These are phyloP conservation scores for Blumeriella jaapii DNA, from an alignment of 2,329 filamentous ascomycete species.

Conservation along the genomic window DNA sequence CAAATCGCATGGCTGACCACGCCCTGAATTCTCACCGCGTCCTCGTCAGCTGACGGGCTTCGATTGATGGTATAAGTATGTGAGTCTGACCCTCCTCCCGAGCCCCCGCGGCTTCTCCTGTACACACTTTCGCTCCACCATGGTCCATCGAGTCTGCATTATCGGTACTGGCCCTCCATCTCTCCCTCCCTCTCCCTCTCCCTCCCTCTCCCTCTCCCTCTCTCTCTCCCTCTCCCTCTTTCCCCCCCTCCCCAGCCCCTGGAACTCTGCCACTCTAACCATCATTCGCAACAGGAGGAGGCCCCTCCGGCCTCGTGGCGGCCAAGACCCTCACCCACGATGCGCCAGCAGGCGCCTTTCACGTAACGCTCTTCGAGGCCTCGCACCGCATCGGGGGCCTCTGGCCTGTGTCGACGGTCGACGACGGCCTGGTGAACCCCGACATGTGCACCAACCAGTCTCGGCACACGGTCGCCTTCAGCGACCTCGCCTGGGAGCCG, in stretches of 20 bases:
- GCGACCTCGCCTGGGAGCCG: slow-evolving; percentile 59
- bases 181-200: neutral
- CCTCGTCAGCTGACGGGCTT: no score
- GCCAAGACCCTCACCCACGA: slow-evolving; percentile 63
- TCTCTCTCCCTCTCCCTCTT: neutral
- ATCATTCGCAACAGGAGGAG: slow-evolving; percentile 40
- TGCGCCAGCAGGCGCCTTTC: slow-evolving; percentile 42
- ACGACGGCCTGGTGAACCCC: slow-evolving; percentile 45
- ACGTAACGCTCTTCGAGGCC: slow-evolving; percentile 60
- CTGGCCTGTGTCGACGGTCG: slow-evolving; percentile 50
- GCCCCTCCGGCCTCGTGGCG: slow-evolving; percentile 56
- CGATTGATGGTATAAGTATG: no score
- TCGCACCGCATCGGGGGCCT: slow-evolving; percentile 59
- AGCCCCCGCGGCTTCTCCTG: no score
- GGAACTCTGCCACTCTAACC: no score
- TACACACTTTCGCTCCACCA: neutral
- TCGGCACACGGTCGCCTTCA: slow-evolving; percentile 61
- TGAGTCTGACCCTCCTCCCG: no score
- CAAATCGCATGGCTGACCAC: no score
- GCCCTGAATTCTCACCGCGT: no score
- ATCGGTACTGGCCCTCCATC: slow-evolving; percentile 14
- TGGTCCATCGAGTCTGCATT: slow-evolving; percentile 21
- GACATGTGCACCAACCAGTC: slow-evolving; percentile 66
- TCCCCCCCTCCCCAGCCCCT: slow-evolving; percentile 1
- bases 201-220: slow-evolving; percentile 1